A percentile compares a stretch with the other conserved stretches of the same genome.
These are phyloP conservation scores for Polyporus tsugae DNA, from an alignment of 1,284 basidiomycete species.

Conservation along the genomic window DNA sequence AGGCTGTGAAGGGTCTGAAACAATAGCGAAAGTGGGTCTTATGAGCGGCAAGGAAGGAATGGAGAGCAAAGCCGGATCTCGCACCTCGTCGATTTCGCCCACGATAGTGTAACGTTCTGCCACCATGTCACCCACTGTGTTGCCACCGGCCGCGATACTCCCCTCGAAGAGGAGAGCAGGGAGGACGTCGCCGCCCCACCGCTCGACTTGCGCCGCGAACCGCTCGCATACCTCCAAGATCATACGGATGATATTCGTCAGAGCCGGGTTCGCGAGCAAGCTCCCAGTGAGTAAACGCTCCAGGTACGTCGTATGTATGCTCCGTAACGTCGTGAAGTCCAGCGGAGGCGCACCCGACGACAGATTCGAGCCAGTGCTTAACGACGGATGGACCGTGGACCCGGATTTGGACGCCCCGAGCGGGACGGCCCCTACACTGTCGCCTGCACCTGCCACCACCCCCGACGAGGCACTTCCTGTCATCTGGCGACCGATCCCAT, in stretches of 20 bases:
- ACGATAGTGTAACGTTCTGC: slow-evolving; percentile 72
- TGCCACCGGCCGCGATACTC: slow-evolving; percentile 57
- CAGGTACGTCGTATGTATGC: slow-evolving; percentile 83
- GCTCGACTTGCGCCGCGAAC: slow-evolving; percentile 84
- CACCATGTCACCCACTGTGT: slow-evolving; percentile 73
- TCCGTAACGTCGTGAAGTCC: slow-evolving; percentile 87
- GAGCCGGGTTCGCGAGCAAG: slow-evolving; percentile 72
- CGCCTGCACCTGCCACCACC: slow-evolving; percentile 2
- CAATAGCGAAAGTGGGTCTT: slow-evolving; percentile 10
- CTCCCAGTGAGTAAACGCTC: slow-evolving; percentile 84
- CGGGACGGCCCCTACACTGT: slow-evolving; percentile 6
- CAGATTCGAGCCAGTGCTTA: slow-evolving; percentile 34
- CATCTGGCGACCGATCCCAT: slow-evolving; percentile 31
- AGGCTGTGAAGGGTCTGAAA: slow-evolving; percentile 66
- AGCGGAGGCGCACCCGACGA: slow-evolving; percentile 49
- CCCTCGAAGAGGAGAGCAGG: slow-evolving; percentile 86
- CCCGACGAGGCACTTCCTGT: slow-evolving; percentile 30
- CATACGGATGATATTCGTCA: slow-evolving; percentile 71
- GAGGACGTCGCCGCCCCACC: slow-evolving; percentile 93
- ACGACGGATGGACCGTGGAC: slow-evolving; percentile 32
- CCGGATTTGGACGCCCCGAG: slow-evolving; percentile 28
- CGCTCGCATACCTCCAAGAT: slow-evolving; percentile 85
- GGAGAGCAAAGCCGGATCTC: slow-evolving; percentile 10
- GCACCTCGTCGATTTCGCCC: slow-evolving; percentile 78
- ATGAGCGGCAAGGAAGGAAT: slow-evolving; percentile 13